A percentile compares a stretch with the other conserved stretches of the same genome.
These are phyloP conservation scores for Bothriochloa decipiens DNA, from an alignment of 176 grass and related monocot genomes.

Conservation along the genomic window DNA sequence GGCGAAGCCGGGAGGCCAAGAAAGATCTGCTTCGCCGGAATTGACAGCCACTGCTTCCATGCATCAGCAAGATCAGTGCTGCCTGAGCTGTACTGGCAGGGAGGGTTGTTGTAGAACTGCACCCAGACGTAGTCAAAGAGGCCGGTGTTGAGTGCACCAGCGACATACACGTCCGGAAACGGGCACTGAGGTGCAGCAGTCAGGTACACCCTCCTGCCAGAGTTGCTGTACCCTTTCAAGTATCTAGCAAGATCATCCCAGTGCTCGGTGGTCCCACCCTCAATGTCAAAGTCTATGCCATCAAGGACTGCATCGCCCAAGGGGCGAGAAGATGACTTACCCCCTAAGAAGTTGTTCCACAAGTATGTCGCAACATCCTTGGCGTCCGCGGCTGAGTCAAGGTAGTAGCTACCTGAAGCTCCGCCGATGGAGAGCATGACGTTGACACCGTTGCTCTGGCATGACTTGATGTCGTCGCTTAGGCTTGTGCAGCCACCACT, in stretches of 20 bases:
- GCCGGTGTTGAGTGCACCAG: neutral
- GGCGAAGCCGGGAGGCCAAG: neutral
- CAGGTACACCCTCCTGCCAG: neutral
- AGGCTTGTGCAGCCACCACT: conserved; percentile 38
- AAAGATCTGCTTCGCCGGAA: neutral
- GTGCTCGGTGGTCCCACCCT: conserved; percentile 49
- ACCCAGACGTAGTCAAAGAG: neutral
- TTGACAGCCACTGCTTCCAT: neutral
- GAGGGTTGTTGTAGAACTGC: neutral
- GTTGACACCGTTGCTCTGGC: conserved; percentile 60
- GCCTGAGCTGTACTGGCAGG: neutral
- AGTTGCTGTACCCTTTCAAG: conserved; percentile 46
- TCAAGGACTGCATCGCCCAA: conserved; percentile 45
- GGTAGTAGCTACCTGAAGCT: conserved; percentile 39
- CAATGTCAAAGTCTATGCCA: conserved; percentile 63
- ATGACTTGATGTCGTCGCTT: conserved; percentile 42
- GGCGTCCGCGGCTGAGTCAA: conserved; percentile 39
- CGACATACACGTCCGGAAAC: neutral
- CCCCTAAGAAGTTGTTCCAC: conserved; percentile 57
- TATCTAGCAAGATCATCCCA: conserved; percentile 63
- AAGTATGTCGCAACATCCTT: conserved; percentile 36
- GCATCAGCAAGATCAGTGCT: neutral
- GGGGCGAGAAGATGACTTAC: conserved; percentile 43
- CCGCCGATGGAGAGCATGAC: conserved; percentile 66
- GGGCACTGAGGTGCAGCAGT: neutral